Evolutionary conservation across 176 grass and related monocot genomes (phyloP), one percentile per base, ranked within the genome.

Genomic region (Puya raimondii): DNA sequence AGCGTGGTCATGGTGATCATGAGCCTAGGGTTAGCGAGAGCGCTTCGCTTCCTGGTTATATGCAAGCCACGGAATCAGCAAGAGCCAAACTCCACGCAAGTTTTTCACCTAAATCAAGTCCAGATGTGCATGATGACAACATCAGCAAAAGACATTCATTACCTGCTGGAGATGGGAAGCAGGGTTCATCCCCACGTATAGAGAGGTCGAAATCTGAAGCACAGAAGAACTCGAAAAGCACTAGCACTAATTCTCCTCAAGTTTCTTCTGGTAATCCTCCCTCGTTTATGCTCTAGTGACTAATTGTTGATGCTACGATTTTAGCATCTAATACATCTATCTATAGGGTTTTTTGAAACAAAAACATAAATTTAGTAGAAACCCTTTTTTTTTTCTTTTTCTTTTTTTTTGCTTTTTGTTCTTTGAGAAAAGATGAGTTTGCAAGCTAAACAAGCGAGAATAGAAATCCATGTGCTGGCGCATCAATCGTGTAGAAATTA

Each of bases 91-190:
- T 9, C 65, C 42, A 49, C 9, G 65, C 29, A 49, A 67, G 15
- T 67, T 47, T 10, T 67, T 48, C 65, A 49, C 65, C 27, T n/a
- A 67, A 10, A 16, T 16, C 48, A n/a, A 49, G 42, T 47, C 65
- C 65, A 17, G 65, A 67, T 48, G 65, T 67, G 27, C 15, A n/a
- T 49, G 65, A 67, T 67, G 11, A 49, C 16, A 2, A 12, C 1
- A n/a, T n/a, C 16, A 67, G 47, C 29, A 67, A 47, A 67, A 67
- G 65, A 49, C 33, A 67, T 67, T 67, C 65, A 5, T 67, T 67
- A 49, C 42, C 65, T 18, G 48, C 10, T 2, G 65, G 1, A 11
- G 48, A 67, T 49, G 65, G 9, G 14, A 49, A 67, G 33, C 42
- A 48, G n/a, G 65, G 29, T 17, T 67, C 65, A 16, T 49, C 42